Evolutionary conservation across 2,329 filamentous ascomycete genomes (phyloP).

Genomic region (Epichloe amarillans): DNA sequence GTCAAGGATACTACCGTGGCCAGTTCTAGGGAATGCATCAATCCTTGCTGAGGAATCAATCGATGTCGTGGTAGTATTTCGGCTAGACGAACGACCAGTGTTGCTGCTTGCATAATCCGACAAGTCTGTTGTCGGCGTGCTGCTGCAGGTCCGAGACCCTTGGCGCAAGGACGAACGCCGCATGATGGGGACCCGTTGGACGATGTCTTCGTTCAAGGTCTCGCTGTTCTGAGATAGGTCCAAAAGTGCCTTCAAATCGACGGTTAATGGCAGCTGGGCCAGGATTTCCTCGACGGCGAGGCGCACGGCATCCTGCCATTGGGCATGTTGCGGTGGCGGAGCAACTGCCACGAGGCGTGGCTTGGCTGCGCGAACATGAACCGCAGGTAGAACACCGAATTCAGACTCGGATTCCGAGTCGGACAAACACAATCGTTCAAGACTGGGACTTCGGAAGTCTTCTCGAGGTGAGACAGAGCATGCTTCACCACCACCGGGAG

Average conservation of each 20-base stretch:
- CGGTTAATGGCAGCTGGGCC: slow-evolving; percentile 3
- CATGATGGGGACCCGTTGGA: slow-evolving; percentile 2
- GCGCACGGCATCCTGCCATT: slow-evolving; percentile 5
- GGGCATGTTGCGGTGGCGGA: neutral
- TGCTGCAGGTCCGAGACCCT: slow-evolving; percentile 23
- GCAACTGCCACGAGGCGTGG: neutral
- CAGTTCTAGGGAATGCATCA: slow-evolving; percentile 7
- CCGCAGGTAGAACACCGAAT: neutral
- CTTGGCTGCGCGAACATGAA: neutral
- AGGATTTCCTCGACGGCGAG: slow-evolving; percentile 6
- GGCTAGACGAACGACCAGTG: slow-evolving; percentile 26
- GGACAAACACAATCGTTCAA: neutral
- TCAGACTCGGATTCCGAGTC: neutral
- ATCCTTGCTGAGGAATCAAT: slow-evolving; percentile 18
- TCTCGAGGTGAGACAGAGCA: neutral
- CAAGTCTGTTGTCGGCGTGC: slow-evolving; percentile 21
- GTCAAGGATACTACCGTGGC: neutral
- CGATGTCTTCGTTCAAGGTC: slow-evolving; percentile 1
- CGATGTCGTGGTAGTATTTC: slow-evolving; percentile 31
- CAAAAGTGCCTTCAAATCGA: slow-evolving; percentile 2
- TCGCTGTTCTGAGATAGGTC: slow-evolving; percentile 1
- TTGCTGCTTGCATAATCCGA: slow-evolving; percentile 28
- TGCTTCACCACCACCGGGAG: neutral
- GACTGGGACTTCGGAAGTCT: neutral
- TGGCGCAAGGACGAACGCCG: slow-evolving; percentile 15